Base-by-base conservation (phyloP, 1,139 yeast species). In the Zhuliangozyma blackwelliae region DNA sequence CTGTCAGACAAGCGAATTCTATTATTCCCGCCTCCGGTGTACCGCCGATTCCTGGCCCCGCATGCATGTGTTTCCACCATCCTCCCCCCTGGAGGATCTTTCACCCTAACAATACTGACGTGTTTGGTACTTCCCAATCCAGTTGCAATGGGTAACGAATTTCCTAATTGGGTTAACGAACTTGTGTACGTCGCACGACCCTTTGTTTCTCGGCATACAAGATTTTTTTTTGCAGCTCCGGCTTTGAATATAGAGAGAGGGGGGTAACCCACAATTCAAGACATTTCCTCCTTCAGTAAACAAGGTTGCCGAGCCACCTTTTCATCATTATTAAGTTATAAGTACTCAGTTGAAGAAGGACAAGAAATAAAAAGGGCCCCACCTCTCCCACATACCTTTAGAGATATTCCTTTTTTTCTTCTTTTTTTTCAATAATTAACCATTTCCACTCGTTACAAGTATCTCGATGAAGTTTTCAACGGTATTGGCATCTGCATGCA, bases 401-500 rank as follows among this genome's bases (percentile, higher is more conserved):
- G 4, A 16, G 16, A 16, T 16, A 16, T 22, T 20, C n/a, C 21
- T 16, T 26, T 16, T 30, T n/a, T 30, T 16, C 7, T 20, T 27
- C 25, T 16, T 30, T 7, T 7, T 19, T 16, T 16, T 16, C 16
- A n/a, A n/a, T n/a, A n/a, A n/a, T n/a, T n/a, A 27, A 25, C 12
- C 10, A 20, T 25, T 34, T 31, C 26, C 40, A 28, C 33, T 37
- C 43, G 35, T 33, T 37, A 23, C 10, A 7, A 25, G 22, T 21
- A 21, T 21, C 22, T 21, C 22, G 5, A 43, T 43, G 47, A 43
- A 27, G 29, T 43, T 43, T 6, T 34, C 45, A 13, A 37, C 44
- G 10, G 25, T 41, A 12, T 33, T 38, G n/a, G 27, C 42, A 10
- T 25, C 46, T 11, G 21, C 28, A 2, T 20, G 34, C 10, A 32